Base-by-base conservation (phyloP, 352 stramenopile genomes). In the Pythium myriotylum region DNA sequence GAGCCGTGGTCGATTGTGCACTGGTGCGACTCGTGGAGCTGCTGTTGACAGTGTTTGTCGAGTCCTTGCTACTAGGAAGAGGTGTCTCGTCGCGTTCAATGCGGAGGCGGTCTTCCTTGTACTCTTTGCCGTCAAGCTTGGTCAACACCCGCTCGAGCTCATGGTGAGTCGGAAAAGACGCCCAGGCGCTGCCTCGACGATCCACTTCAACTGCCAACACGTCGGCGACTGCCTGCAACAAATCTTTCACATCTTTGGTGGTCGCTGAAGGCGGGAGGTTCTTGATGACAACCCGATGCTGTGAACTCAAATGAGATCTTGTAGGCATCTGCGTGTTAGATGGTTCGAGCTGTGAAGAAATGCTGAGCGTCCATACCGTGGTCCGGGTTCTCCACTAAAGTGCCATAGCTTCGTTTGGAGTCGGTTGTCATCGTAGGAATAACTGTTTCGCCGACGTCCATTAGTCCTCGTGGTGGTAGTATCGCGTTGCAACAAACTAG, bases 171-270 rank as follows among this genome's bases (percentile, higher is more conserved):
- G 73, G 70, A 47, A 94, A 94, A 4, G 77, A 90, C 1, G 81
- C 84, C 14, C 70, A 72, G 5, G 81, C 84, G 58, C 74, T 80
- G 6, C 84, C 84, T 40, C 78, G 75, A 1, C 76, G 70, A 65
- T 94, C 81, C 39, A 92, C 82, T 47, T 92, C 76, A 7, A 72
- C 73, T 54, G 87, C 73, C 19, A 86, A 70, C 19, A 92, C 82
- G 51, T 92, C 84, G 24, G 75, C 81, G 0, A 72, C 77, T 37
- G 73, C 65, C 2, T 71, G 72, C 2, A 92, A 61, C 52, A 88
- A 86, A 56, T 87, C 77, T 56, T 90, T 89, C 24, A 92, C 67
- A 37, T 91, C 84, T 55, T 81, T 72, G 70, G 67, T 80, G 14
- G 73, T 90, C 54, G 86, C 78, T 0, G 60, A 58, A 6, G 59